These are phyloP conservation scores for Suillus paluster DNA, from an alignment of 768 basidiomycete genomes.

Conservation along the genomic window DNA sequence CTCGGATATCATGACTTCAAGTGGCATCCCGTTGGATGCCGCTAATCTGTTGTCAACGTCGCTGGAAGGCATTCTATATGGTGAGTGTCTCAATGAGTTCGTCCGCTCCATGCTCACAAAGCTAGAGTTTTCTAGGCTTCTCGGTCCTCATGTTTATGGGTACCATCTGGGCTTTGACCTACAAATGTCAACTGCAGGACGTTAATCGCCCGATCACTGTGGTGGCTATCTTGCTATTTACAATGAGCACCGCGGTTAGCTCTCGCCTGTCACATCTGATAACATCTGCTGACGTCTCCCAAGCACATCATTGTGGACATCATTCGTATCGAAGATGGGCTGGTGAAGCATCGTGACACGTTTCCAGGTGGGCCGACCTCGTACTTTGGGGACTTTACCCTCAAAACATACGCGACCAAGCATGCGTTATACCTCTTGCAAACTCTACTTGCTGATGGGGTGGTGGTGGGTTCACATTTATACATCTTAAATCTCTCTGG, in stretches of 20 bases:
- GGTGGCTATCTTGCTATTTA: conserved; percentile 20
- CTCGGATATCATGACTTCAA: not conserved
- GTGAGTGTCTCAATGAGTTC: not conserved
- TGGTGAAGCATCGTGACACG: conserved; percentile 23
- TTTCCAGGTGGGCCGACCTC: conserved; percentile 26
- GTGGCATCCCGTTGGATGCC: not conserved
- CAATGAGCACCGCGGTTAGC: conserved; percentile 25
- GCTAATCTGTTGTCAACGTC: not conserved
- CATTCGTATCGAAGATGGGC: conserved; percentile 20
- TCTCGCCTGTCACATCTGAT: not conserved
- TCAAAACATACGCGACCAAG: conserved; percentile 30
- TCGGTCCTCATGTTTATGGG: not conserved
- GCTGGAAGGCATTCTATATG: not conserved
- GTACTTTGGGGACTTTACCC: conserved; percentile 25
- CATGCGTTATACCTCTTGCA: conserved; percentile 23
- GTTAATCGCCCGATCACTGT: conserved; percentile 19
- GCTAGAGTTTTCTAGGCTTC: not conserved
- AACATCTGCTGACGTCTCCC: not conserved
- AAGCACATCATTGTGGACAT: conserved; percentile 21
- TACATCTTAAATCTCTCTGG: not conserved
- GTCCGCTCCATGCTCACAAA: not conserved
- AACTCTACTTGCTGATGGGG: conserved; percentile 13
- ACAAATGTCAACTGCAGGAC: not conserved
- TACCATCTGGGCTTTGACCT: not conserved
- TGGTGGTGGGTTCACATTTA: conserved; percentile 8